Evolutionary conservation across 2,329 filamentous ascomycete genomes (phyloP), one percentile per base, ranked within the genome.

Genomic region (Dendrostoma leiphaemia): DNA sequence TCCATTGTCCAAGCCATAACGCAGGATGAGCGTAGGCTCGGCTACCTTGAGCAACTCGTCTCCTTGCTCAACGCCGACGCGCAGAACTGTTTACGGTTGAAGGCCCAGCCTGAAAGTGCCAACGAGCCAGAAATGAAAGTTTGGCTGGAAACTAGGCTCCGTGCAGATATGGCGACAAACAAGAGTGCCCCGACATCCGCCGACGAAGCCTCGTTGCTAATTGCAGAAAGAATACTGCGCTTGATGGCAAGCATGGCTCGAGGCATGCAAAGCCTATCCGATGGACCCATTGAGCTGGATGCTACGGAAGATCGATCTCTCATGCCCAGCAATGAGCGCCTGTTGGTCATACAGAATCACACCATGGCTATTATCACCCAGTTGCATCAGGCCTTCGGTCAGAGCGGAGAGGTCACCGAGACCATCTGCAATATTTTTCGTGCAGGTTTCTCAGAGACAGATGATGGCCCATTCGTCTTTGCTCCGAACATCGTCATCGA

Each of bases 401-500:
- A 69, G 2, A 84, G 81, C 54, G 80, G 83, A 21, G 90, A 92
- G 60, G 80, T 90, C 10, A 79, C 88, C 21, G 89, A 92, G 63
- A 78, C 83, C 4, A 83, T 86, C 31, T 94, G 90, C 69, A 79
- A 78, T 54, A 82, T 92, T 45, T 77, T 93, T 47, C 83, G 85
- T 37, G 81, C 84, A 19, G 90, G 90, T 0, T 92, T 92, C 63
- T 85, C 85, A 1, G 90, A 95, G 67, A 80, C 78, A 0, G 81
- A 84, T 24, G 82, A 87, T 3, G 90, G 90, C 0, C 88, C 89
- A 1, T 93, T 94, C 62, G 89, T 92, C 8, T 83, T 95, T 57
- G 80, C 86, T 3, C 77, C 87, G 0, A 72, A 78, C 1, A 77
- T 84, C 59, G 82, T 89, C n/a, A 82, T 85, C 10, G 76, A 83